Percentiles rank a stretch among this genome's conserved stretches.
Evolutionary conservation across 2,329 filamentous ascomycete genomes (phyloP).

Genomic region (Calonectria pseudoreteaudii): DNA sequence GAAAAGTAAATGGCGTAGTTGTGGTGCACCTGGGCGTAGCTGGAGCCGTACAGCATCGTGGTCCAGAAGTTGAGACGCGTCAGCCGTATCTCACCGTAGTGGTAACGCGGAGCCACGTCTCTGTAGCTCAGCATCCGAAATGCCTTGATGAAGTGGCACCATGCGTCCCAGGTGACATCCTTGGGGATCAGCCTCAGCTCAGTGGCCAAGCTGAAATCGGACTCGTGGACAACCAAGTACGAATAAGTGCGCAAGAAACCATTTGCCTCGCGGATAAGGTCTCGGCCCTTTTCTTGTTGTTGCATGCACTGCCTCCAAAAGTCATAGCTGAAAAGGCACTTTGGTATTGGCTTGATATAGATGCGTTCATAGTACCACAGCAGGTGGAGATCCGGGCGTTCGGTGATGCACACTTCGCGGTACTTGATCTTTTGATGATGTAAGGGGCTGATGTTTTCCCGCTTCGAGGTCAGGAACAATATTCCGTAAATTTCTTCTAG

Average conservation of each 20-base stretch:
- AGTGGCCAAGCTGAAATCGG: slow-evolving; percentile 47
- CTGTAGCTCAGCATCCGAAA: slow-evolving; percentile 42
- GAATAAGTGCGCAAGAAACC: slow-evolving; percentile 52
- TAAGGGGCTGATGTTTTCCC: slow-evolving; percentile 41
- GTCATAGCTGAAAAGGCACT: slow-evolving; percentile 47
- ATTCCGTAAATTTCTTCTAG: slow-evolving; percentile 10
- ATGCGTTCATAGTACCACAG: slow-evolving; percentile 53
- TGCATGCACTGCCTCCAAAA: slow-evolving; percentile 47
- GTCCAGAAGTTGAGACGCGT: slow-evolving; percentile 45
- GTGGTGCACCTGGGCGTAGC: slow-evolving; percentile 10
- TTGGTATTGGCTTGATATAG: slow-evolving; percentile 56
- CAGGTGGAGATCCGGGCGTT: slow-evolving; percentile 53
- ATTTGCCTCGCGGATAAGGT: slow-evolving; percentile 38
- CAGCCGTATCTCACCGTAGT: slow-evolving; percentile 53
- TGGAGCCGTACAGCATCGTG: slow-evolving; percentile 9
- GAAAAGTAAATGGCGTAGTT: slow-evolving; percentile 27
- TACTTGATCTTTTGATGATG: slow-evolving; percentile 48
- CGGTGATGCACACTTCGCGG: slow-evolving; percentile 51
- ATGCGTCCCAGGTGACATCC: slow-evolving; percentile 39
- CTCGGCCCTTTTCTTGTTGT: slow-evolving; percentile 10
- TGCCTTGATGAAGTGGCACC: slow-evolving; percentile 45
- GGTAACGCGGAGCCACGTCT: slow-evolving; percentile 44
- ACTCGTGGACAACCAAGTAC: slow-evolving; percentile 47
- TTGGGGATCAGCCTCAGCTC: slow-evolving; percentile 43
- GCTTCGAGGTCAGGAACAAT: slow-evolving; percentile 22